Base-by-base conservation (phyloP, 257 asterid species). In the Vinca minor region DNA sequence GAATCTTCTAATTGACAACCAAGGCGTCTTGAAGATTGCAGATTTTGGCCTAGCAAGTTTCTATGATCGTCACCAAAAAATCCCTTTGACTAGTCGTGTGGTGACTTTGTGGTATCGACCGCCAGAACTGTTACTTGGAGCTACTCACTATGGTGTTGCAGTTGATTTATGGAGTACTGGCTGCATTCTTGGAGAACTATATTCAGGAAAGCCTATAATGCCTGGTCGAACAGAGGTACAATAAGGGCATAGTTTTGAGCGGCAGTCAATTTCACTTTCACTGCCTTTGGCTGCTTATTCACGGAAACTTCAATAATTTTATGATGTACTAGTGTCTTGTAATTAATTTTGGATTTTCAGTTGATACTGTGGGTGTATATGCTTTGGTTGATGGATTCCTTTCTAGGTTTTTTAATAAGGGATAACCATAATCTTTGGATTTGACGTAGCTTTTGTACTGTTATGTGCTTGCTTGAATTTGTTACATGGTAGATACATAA, bases 101-200 rank as follows among this genome's bases (percentile, higher is more conserved):
- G 98, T 91, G 70, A 91, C 98, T 54, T 74, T 91, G 58, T 91
- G 98, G 98, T 91, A 91, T 79, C 89, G 98, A 56, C 96, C 98
- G 28, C 96, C 96, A n/a, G 97, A 91, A 70, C 97, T 91, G 59
- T 71, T 91, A 71, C 89, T 87, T 8, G 97, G 97, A 46, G 89
- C 96, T 31, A 80, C 74, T 65, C 86, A 84, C 28, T 91, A 91
- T 32, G 96, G 95, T 64, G 89, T 80, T 73, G 93, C 87, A 6
- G 94, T 91, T 53, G 98, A 91, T 76, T 73, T 91, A 52, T 91
- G 98, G 98, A 91, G 98, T 63, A 62, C 88, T 25, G 98, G 98
- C 53, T 91, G 98, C 72, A 84, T 91, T 61, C 95, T 87, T 62
- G 98, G 96, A 71, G 98, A 91, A 71, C 66, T 91, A 59, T 88